phyloP scores from a whole-genome alignment of 2,329 filamentous ascomycete species.

The Colletotrichum magnum region DNA sequence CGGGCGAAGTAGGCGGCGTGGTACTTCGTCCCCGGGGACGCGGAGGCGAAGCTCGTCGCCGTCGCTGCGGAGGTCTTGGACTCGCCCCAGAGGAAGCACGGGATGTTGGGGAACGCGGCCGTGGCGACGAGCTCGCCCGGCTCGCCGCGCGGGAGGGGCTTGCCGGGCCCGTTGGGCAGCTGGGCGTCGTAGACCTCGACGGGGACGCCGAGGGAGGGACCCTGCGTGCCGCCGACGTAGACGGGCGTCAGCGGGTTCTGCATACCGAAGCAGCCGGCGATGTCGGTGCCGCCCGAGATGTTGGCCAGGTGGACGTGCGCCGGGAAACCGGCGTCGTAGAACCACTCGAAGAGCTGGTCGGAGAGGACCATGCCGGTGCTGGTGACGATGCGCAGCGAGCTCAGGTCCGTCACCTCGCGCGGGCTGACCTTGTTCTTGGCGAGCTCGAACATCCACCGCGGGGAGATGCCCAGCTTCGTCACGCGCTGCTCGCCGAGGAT shows the following conservation, averaged over 20 bases:
- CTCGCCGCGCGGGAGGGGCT: slow-evolving; percentile 67
- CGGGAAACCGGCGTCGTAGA: slow-evolving; percentile 81
- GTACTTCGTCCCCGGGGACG: slow-evolving; percentile 69
- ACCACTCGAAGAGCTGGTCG: slow-evolving; percentile 84
- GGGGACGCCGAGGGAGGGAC: slow-evolving; percentile 63
- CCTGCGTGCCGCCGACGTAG: slow-evolving; percentile 68
- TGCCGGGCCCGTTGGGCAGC: slow-evolving; percentile 60
- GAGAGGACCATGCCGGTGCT: slow-evolving; percentile 88
- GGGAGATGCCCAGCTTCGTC: slow-evolving; percentile 82
- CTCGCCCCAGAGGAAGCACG: slow-evolving; percentile 76
- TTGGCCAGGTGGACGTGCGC: slow-evolving; percentile 76
- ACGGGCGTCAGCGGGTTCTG: slow-evolving; percentile 80
- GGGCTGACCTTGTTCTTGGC: slow-evolving; percentile 75
- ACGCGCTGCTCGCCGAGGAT: slow-evolving; percentile 75
- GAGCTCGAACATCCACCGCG: slow-evolving; percentile 82
- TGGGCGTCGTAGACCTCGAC: slow-evolving; percentile 76
- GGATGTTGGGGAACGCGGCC: slow-evolving; percentile 81
- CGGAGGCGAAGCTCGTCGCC: slow-evolving; percentile 47
- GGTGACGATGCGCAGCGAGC: slow-evolving; percentile 71
- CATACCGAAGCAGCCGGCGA: slow-evolving; percentile 74
- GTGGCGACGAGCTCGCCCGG: slow-evolving; percentile 83
- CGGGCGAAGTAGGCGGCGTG: slow-evolving; percentile 73
- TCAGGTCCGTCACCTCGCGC: slow-evolving; percentile 73
- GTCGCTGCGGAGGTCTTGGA: slow-evolving; percentile 23
- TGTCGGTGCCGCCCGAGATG: slow-evolving; percentile 83